Conservation (phyloP, 768 basidiomycete genomes). For the Amyloporia xantha region DNA sequence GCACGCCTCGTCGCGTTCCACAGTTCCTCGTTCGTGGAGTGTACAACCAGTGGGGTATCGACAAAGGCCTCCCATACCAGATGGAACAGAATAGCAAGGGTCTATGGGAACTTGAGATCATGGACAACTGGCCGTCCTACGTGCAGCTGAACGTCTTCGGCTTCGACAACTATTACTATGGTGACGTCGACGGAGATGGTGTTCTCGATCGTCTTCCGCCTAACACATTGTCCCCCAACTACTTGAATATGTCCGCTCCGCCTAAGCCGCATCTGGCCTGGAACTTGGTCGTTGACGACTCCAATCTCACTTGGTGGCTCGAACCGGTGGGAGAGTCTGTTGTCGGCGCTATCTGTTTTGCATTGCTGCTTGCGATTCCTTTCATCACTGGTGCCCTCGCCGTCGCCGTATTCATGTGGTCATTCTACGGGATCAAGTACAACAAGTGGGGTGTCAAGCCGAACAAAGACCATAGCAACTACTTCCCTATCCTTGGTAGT, state of each 20-base stretch:
- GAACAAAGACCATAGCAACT: slow-evolving; percentile 63
- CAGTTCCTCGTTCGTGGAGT: slow-evolving; percentile 83
- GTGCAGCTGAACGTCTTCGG: slow-evolving; percentile 88
- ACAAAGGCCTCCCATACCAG: slow-evolving; percentile 65
- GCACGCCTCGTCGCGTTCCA: slow-evolving; percentile 67
- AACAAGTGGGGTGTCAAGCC: slow-evolving; percentile 86
- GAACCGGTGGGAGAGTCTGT: slow-evolving; percentile 76
- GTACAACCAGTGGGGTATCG: slow-evolving; percentile 91
- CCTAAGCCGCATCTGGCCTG: slow-evolving; percentile 85
- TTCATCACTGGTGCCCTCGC: slow-evolving; percentile 80
- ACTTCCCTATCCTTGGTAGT: slow-evolving; percentile 81
- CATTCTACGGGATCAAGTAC: slow-evolving; percentile 93
- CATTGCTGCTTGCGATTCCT: slow-evolving; percentile 73
- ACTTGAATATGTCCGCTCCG: slow-evolving; percentile 86
- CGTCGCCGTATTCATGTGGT: slow-evolving; percentile 87
- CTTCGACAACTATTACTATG: slow-evolving; percentile 90
- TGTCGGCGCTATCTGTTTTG: slow-evolving; percentile 85
- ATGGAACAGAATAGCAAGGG: slow-evolving; percentile 63
- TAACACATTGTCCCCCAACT: slow-evolving; percentile 79
- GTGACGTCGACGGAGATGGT: slow-evolving; percentile 83
- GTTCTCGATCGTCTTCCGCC: slow-evolving; percentile 88
- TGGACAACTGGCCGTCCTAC: slow-evolving; percentile 86
- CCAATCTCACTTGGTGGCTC: slow-evolving; percentile 68
- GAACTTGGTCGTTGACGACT: slow-evolving; percentile 76
- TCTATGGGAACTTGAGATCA: slow-evolving; percentile 82